phyloP scores from a whole-genome alignment of 2,329 filamentous ascomycete species.

The Penicillium hordei region DNA sequence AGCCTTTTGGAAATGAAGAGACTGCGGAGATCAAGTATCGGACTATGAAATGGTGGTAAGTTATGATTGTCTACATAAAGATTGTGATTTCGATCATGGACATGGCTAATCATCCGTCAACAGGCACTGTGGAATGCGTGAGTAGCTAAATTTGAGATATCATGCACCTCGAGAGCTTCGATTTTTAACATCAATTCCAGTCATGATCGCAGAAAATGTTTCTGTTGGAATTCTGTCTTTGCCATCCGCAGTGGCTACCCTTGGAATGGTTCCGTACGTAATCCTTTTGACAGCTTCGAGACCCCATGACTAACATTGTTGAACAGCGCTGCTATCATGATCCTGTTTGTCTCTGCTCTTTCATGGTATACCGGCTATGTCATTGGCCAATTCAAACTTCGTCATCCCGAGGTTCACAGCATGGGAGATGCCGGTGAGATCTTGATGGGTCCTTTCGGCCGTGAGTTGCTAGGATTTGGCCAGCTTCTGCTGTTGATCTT shows the following conservation, averaged over 20 bases:
- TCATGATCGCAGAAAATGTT: constrained; percentile 61
- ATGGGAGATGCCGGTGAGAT: constrained; percentile 68
- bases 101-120: constrained; percentile 7
- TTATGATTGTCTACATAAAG: neutral
- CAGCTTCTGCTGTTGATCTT: constrained; percentile 66
- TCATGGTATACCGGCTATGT: constrained; percentile 61
- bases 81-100: neutral
- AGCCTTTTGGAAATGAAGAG: constrained; percentile 43
- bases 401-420: constrained; percentile 60
- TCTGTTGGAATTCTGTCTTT: constrained; percentile 59
- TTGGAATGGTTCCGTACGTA: constrained; percentile 56
- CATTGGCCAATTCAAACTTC: constrained; percentile 58
- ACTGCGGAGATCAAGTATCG: constrained; percentile 50
- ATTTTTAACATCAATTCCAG: constrained; percentile 26
- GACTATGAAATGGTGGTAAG: constrained; percentile 49
- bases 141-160: constrained; percentile 12
- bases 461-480: constrained; percentile 61
- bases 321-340: constrained; percentile 52
- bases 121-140: constrained; percentile 42
- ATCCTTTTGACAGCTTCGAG: neutral
- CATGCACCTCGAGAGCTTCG: neutral
- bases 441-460: constrained; percentile 61
- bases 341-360: constrained; percentile 54
- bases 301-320: neutral
- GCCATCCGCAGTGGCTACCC: constrained; percentile 52